Evolutionary conservation across 139 green algal genomes (phyloP), one percentile per base, ranked within the genome.

Genomic region (Chlamydomonas sphaeroides): DNA sequence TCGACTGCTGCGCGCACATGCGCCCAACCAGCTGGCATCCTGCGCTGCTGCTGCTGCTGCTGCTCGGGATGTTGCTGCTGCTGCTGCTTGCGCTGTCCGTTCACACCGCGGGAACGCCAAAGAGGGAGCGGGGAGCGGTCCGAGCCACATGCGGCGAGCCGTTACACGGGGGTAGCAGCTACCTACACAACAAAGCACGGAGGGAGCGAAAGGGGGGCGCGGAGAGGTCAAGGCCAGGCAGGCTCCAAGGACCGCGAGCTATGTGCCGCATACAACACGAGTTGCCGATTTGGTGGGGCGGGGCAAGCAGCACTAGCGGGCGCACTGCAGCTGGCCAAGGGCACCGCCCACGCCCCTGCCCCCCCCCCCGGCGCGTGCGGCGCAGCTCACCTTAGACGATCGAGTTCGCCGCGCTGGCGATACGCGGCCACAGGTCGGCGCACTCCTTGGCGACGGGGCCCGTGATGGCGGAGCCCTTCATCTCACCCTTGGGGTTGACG

Each of bases 391-490:
- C 73, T 88, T 93, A 99, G 7, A 99, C 94, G 84, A 99, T 99
- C 53, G 94, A 96, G 94, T 99, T 99, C 84, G 97, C 96, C 61
- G 97, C 97, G 84, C 92, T 96, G 62, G 97, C 97, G 78, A 99
- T 98, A 93, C 97, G 94, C 25, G 97, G 97, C 97, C 97, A 99
- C 84, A 99, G 87, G 89, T 99, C 97, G 23, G 97, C 97, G 92
- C 97, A 99, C 92, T 99, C 97, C 96, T 99, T 99, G 65, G 95
- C 97, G 51, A 99, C 96, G 48, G 97, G 97, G 48, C 97, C 97
- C 36, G 97, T 98, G 90, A 99, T 99, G 68, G 97, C 97, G 35
- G 97, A 99, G 28, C 97, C 97, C 93, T 99, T 99, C 96, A 99
- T 98, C 87, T 99, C 97, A 75, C 97, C 97, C 94, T 99, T 99